These are phyloP conservation scores for Diaporthe eres DNA, from an alignment of 2,329 filamentous ascomycete species.

Conservation along the genomic window DNA sequence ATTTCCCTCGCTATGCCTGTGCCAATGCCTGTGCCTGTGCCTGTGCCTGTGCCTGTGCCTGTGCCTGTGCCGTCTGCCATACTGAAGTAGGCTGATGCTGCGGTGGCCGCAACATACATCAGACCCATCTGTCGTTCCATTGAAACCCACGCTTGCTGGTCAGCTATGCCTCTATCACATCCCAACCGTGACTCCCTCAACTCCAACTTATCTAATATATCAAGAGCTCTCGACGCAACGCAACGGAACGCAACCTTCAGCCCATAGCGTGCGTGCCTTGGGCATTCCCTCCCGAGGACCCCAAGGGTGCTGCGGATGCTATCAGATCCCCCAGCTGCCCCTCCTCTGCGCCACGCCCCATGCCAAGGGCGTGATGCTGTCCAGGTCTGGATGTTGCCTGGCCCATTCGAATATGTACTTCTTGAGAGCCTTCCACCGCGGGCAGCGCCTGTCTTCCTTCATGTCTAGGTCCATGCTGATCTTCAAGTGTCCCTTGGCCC, in stretches of 20 bases:
- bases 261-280: not conserved
- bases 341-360: conserved; percentile 78
- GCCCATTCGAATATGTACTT: conserved; percentile 92
- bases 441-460: conserved; percentile 67
- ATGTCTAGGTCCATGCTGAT: conserved; percentile 63
- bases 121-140: not conserved
- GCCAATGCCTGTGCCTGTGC: conserved; percentile 14
- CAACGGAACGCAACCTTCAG: not conserved
- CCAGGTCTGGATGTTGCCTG: conserved; percentile 83
- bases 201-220: not conserved
- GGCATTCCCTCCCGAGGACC: not conserved
- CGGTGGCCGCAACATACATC: not conserved
- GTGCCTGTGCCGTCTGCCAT: conserved; percentile 21
- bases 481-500: conserved; percentile 84
- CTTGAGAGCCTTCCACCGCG: conserved; percentile 87
- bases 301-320: not conserved
- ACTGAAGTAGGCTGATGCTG: conserved; percentile 31
- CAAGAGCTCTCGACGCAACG: not conserved
- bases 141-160: not conserved
- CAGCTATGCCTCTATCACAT: not conserved
- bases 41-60: conserved; percentile 28
- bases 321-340: conserved; percentile 80
- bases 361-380: conserved; percentile 69
- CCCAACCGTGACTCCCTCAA: conserved; percentile 4
- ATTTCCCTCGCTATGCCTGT: conserved; percentile 36